phyloP scores from a whole-genome alignment of 495 filamentous ascomycete genomes.

The Cercophora sp. region DNA sequence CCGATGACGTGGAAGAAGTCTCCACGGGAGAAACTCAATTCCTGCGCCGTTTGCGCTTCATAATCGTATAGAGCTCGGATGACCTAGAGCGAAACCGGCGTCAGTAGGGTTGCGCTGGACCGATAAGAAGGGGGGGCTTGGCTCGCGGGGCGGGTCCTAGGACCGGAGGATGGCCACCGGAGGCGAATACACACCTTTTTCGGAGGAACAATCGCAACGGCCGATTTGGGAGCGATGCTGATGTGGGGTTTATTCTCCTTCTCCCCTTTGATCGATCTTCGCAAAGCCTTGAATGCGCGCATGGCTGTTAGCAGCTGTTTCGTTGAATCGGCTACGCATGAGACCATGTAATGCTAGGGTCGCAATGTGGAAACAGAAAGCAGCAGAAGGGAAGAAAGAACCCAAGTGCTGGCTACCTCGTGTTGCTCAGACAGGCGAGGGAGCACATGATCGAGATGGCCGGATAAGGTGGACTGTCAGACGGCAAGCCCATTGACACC shows the following conservation, averaged over 20 bases:
- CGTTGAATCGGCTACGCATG: background rate
- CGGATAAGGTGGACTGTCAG: background rate
- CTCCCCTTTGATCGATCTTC: constrained; percentile 83
- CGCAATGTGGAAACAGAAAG: too few relatives aligned
- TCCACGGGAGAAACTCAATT: constrained; percentile 86
- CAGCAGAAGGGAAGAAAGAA: background rate
- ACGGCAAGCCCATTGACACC: background rate
- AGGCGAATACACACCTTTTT: constrained; percentile 72
- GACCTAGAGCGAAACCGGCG: constrained; percentile 57
- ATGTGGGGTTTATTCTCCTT: constrained; percentile 75
- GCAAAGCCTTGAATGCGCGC: constrained; percentile 61
- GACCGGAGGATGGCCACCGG: background rate
- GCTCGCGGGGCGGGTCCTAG: background rate
- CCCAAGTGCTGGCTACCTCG: too few relatives aligned
- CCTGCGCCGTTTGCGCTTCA: constrained; percentile 66
- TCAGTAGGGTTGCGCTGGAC: constrained; percentile 22
- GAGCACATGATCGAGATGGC: constrained; percentile 1
- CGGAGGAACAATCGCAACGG: constrained; percentile 90
- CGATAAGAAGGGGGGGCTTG: background rate
- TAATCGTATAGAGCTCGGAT: constrained; percentile 97
- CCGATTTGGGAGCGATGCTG: constrained; percentile 86
- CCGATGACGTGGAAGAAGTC: constrained; percentile 99
- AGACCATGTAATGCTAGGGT: too few relatives aligned
- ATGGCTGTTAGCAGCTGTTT: constrained; percentile 33
- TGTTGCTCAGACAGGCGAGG: constrained; percentile 8